These are phyloP conservation scores for Erysimum cheiranthoides DNA, from an alignment of 345 rosid species.

Conservation along the genomic window DNA sequence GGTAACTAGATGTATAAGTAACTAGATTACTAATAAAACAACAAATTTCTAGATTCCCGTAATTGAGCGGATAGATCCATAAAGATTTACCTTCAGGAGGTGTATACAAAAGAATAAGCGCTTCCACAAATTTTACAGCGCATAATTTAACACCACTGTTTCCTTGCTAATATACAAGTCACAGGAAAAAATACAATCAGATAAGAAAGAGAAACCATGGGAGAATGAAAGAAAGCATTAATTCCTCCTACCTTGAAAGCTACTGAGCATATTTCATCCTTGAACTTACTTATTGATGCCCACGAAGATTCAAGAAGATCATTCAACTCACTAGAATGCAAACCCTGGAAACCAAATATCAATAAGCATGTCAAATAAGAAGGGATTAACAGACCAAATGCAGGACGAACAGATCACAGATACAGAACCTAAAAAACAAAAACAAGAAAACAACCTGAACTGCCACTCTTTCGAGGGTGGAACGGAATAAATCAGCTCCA, in stretches of 20 bases:
- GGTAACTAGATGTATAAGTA: slow-evolving; percentile 39
- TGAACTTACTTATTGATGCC: slow-evolving; percentile 81
- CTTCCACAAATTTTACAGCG: slow-evolving; percentile 88
- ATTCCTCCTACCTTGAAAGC: slow-evolving; percentile 72
- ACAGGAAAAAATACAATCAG: slow-evolving; percentile 32
- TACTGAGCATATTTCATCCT: slow-evolving; percentile 74
- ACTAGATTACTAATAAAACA: slow-evolving; percentile 23
- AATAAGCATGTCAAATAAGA: slow-evolving; percentile 5
- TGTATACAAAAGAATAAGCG: slow-evolving; percentile 85
- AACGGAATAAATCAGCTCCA: slow-evolving; percentile 67
- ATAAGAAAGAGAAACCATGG: slow-evolving; percentile 20
- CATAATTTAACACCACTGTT: slow-evolving; percentile 76
- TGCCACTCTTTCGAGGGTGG: slow-evolving; percentile 64
- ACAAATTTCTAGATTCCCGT: neutral
- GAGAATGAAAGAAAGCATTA: slow-evolving; percentile 25
- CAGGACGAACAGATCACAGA: neutral
- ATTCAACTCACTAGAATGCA: slow-evolving; percentile 69
- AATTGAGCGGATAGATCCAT: slow-evolving; percentile 27
- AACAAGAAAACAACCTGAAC: slow-evolving; percentile 59
- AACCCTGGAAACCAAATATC: slow-evolving; percentile 58
- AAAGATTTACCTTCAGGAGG: slow-evolving; percentile 67
- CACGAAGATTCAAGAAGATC: slow-evolving; percentile 73
- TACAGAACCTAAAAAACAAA: slow-evolving; percentile 23
- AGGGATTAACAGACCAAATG: neutral
- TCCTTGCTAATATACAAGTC: slow-evolving; percentile 64